Base-by-base conservation (phyloP, 2,329 filamentous ascomycete species). In the Beauveria scarabaeidicola region DNA sequence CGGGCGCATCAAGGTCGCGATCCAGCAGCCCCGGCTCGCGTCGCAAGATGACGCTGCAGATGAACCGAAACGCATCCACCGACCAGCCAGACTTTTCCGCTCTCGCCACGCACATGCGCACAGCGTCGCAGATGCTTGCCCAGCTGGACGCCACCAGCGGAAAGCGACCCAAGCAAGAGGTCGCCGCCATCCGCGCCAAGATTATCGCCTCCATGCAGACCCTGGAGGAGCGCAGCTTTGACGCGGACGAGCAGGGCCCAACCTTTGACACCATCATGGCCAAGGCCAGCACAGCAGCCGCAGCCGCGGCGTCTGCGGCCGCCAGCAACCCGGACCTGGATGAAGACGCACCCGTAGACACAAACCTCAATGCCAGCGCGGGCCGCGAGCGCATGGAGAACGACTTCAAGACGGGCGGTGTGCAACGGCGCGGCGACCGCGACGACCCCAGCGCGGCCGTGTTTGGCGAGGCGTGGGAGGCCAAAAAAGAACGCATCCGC, bases 181-280 rank as follows among this genome's bases (percentile, higher is more conserved):
- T 94, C 5, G 90, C 89, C 19, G 88, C 89, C 8, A 94, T 94
- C 70, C 82, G 90, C 65, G 86, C 89, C 44, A 91, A 90, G 73
- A 94, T 94, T 64, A 94, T 94, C 66, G 90, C 90, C 3, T 93
- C 89, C 71, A 94, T 94, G 90, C 90, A 94, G 70, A 91, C 82
- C 64, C 75, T 94, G 9, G 90, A 94, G 71, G 90, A 94, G 71
- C 88, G 93, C 70, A 92, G 86, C 69, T 94, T 94, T 66, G 85
- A 91, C 53, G 75, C 84, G 2, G 88, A 91, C 63, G 88, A 91
- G 53, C 81, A 85, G 61, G 81, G 84, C 0, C 88, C 89, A 19
- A 92, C 87, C 0, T 93, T 94, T 65, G 90, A 93, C 65, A 85
- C 83, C 60, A 93, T 94, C 68, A 91, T 94, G 73, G 88, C 88